phyloP scores from a whole-genome alignment of 2,329 filamentous ascomycete genomes.

The Drechslera avenae region DNA sequence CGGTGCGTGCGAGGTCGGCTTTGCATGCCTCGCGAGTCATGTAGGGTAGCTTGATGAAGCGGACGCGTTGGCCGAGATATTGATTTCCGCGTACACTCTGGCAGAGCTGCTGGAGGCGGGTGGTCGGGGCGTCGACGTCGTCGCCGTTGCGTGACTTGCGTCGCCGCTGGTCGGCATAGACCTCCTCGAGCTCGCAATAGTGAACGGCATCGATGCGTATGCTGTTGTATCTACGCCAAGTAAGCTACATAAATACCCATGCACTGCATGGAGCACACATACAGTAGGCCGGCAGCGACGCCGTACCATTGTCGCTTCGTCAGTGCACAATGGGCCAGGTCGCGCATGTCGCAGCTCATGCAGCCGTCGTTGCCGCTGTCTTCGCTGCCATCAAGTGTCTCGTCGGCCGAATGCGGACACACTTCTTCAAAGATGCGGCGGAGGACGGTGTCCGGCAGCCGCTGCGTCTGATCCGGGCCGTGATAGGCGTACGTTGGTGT shows the following conservation, averaged over 20 bases:
- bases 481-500: constrained; percentile 35
- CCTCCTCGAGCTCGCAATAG: constrained; percentile 86
- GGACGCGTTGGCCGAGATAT: constrained; percentile 70
- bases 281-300: constrained; percentile 66
- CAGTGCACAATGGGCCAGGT: constrained; percentile 78
- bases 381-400: constrained; percentile 77
- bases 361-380: constrained; percentile 78
- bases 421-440: constrained; percentile 78
- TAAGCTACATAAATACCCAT: constrained; percentile 7
- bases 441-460: constrained; percentile 71
- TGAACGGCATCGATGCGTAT: constrained; percentile 93
- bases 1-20: constrained; percentile 80
- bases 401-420: constrained; percentile 80
- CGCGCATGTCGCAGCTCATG: constrained; percentile 91
- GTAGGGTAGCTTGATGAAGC: constrained; percentile 87
- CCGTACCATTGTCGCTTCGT: constrained; percentile 75
- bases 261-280: constrained; percentile 47
- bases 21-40: constrained; percentile 91
- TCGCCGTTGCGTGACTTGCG: constrained; percentile 67
- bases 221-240: constrained; percentile 72
- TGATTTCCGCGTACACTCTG: constrained; percentile 81
- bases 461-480: constrained; percentile 51
- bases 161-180: constrained; percentile 73
- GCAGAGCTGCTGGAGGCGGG: constrained; percentile 77
- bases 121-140: constrained; percentile 77